Evolutionary conservation across 2,329 filamentous ascomycete species (phyloP).

Genomic region (Aspergillus texensis): DNA sequence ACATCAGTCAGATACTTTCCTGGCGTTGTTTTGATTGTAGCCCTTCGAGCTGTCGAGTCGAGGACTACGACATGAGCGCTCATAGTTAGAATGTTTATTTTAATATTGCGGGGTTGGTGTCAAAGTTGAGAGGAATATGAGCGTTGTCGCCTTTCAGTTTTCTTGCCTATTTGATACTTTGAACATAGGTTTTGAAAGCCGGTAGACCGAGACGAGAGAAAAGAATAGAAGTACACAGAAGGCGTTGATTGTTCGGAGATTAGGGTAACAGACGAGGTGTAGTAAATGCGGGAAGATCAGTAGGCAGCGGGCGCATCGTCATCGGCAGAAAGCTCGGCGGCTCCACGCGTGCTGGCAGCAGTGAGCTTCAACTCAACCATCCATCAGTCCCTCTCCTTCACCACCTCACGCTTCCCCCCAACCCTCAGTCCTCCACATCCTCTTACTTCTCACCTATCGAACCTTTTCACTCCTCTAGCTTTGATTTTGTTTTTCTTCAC

Average conservation of each 20-base stretch:
- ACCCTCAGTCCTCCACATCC: constrained; percentile 7
- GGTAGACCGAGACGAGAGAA: background rate
- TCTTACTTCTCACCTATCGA: background rate
- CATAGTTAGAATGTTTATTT: constrained; percentile 56
- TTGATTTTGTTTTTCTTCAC: constrained; percentile 16
- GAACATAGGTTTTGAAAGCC: background rate
- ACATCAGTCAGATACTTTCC: constrained; percentile 82
- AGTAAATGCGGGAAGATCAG: constrained; percentile 13
- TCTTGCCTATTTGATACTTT: background rate
- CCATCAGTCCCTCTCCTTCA: constrained; percentile 16
- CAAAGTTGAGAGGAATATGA: background rate
- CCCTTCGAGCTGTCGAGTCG: constrained; percentile 74
- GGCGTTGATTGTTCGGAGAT: constrained; percentile 2
- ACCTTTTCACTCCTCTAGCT: constrained; percentile 9
- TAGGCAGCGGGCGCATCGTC: constrained; percentile 32
- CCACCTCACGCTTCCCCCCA: constrained; percentile 3
- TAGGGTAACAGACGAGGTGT: constrained; percentile 9
- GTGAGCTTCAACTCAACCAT: constrained; percentile 30
- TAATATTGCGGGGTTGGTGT: constrained; percentile 24
- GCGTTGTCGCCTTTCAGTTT: background rate
- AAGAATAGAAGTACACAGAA: constrained; percentile 15
- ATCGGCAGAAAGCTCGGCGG: constrained; percentile 30
- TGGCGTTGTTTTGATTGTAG: constrained; percentile 80
- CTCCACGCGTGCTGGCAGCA: constrained; percentile 24
- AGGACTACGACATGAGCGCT: constrained; percentile 87